Evolutionary conservation across 176 grass and related monocot genomes (phyloP).

Genomic region (Ananas comosus): DNA sequence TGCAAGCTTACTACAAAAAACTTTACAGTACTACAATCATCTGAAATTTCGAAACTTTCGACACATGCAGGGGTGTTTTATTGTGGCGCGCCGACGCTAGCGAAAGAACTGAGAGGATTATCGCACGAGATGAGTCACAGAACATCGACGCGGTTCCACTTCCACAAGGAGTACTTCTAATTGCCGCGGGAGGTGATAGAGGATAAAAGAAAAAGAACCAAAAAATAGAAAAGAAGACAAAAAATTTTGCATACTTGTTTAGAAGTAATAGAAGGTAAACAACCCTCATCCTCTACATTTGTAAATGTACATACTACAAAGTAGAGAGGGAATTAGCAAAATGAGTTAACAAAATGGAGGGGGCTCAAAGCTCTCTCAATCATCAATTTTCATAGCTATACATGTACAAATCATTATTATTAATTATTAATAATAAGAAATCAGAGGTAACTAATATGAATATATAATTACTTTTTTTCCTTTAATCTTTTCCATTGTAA

Average conservation of each 20-base stretch:
- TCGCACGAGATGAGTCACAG: conserved; percentile 87
- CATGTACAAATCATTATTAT: conserved; percentile 10
- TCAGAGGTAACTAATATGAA: background rate
- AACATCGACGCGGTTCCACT: conserved; percentile 80
- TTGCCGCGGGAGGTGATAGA: background rate
- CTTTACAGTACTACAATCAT: conserved; percentile 1
- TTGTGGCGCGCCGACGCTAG: conserved; percentile 67
- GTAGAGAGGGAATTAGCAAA: conserved; percentile 1
- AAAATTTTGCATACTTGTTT: conserved; percentile 43
- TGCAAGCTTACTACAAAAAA: background rate
- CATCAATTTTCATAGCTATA: conserved; percentile 10
- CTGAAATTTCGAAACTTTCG: conserved; percentile 10
- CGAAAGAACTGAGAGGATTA: conserved; percentile 76
- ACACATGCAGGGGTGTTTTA: conserved; percentile 71
- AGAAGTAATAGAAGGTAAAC: conserved; percentile 39
- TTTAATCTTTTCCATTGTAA: too few relatives aligned
- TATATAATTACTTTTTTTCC: background rate
- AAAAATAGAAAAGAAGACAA: conserved; percentile 18
- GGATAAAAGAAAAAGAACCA: background rate
- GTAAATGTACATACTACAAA: conserved; percentile 90
- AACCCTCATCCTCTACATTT: conserved; percentile 49
- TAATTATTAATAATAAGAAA: background rate
- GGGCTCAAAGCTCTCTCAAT: background rate
- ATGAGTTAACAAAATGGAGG: background rate
- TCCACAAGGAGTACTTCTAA: conserved; percentile 98